Evolutionary conservation across 108 stramenopile species (phyloP).

Genomic region (Heterococcus sp.): DNA sequence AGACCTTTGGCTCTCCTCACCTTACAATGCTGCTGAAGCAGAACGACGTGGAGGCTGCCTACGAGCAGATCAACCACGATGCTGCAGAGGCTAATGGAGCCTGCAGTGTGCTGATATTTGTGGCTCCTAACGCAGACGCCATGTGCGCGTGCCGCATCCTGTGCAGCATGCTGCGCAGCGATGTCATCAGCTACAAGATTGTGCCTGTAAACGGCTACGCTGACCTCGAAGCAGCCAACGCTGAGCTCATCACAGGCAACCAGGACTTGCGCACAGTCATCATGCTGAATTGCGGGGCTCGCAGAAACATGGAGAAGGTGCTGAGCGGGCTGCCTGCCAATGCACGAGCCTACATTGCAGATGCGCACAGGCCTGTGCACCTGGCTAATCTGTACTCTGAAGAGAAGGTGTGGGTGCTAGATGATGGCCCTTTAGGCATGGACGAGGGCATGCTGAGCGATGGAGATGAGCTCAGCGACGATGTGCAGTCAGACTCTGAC

Average conservation of each 20-base stretch:
- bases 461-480: neutral
- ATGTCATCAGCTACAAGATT: no score
- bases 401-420: constrained; percentile 51
- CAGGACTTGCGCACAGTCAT: constrained; percentile 50
- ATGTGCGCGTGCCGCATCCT: no score
- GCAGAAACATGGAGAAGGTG: constrained; percentile 35
- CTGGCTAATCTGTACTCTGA: constrained; percentile 52
- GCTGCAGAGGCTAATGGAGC: no score
- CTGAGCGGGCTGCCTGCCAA: constrained; percentile 7
- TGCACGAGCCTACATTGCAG: constrained; percentile 45
- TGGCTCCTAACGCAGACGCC: no score
- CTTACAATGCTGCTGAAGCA: no score
- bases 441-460: constrained; percentile 18
- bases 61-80: no score
- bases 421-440: constrained; percentile 43
- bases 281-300: constrained; percentile 58
- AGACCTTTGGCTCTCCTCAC: no score
- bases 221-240: constrained; percentile 41
- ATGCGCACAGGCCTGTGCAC: constrained; percentile 57
- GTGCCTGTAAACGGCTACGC: constrained; percentile 52
- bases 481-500: constrained; percentile 44
- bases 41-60: no score
- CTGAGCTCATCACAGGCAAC: constrained; percentile 34
- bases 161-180: no score
- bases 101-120: no score